phyloP scores from a whole-genome alignment of 2,329 filamentous ascomycete species.

The Botrytis pseudocinerea region DNA sequence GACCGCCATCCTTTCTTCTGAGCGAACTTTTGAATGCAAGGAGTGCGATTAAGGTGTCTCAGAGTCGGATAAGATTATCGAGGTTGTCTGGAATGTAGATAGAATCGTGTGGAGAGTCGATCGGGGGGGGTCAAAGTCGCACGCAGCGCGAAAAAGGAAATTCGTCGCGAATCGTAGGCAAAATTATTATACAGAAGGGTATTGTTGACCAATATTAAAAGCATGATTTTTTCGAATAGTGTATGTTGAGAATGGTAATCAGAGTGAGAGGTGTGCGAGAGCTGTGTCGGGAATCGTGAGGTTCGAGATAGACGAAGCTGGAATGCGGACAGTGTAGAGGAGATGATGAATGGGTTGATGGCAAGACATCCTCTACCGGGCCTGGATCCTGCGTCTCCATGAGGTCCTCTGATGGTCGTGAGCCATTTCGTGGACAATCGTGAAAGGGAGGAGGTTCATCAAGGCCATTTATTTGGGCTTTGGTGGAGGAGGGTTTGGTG shows the following conservation, averaged over 20 bases:
- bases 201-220: conserved; percentile 23
- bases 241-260: conserved; percentile 7
- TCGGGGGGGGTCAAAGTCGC: conserved; percentile 17
- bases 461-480: conserved; percentile 38
- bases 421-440: conserved; percentile 22
- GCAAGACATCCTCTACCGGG: not conserved
- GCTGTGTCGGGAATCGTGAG: conserved; percentile 20
- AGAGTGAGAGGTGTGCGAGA: conserved; percentile 3
- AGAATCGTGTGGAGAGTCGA: conserved; percentile 15
- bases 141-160: conserved; percentile 25
- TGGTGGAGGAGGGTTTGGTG: conserved; percentile 41
- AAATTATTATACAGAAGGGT: conserved; percentile 23
- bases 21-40: conserved; percentile 21
- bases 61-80: conserved; percentile 8
- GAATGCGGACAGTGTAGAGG: conserved; percentile 11
- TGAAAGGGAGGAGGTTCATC: conserved; percentile 20
- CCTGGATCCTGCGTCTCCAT: conserved; percentile 16
- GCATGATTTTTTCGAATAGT: conserved; percentile 20
- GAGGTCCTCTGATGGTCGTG: conserved; percentile 17
- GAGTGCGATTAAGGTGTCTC: conserved; percentile 21
- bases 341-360: not conserved
- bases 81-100: conserved; percentile 24
- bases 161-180: conserved; percentile 26
- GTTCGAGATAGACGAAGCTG: conserved; percentile 20
- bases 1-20: conserved; percentile 26